phyloP scores from a whole-genome alignment of 78 protist species.

The Dictyostelium discoideum region DNA sequence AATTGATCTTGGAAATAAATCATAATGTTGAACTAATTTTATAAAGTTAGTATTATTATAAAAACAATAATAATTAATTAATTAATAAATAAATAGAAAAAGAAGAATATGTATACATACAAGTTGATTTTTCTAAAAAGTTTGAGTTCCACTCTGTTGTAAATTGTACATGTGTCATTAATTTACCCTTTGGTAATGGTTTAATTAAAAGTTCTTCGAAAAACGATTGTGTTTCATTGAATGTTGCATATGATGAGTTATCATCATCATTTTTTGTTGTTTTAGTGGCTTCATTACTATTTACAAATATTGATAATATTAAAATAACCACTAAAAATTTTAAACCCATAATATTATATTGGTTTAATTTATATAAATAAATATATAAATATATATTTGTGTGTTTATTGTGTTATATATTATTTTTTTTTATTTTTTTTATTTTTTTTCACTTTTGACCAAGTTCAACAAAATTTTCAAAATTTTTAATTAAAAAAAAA shows the following conservation, averaged over 20 bases:
- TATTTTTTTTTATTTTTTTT: not conserved
- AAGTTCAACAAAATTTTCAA: too few relatives aligned
- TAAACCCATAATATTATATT: not conserved
- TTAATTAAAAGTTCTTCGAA: conserved; percentile 57
- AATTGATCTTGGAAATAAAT: conserved; percentile 75
- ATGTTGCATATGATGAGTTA: not conserved
- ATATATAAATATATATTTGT: too few relatives aligned
- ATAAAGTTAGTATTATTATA: too few relatives aligned
- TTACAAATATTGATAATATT: not conserved
- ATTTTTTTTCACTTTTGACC: not conserved
- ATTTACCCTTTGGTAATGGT: conserved; percentile 58
- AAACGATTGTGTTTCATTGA: conserved; percentile 39
- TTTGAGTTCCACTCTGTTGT: conserved; percentile 78
- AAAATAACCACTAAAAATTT: not conserved
- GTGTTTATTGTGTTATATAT: not conserved
- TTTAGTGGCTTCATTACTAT: not conserved
- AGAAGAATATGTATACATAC: conserved; percentile 1
- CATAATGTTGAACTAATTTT: conserved; percentile 75
- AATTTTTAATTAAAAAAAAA: too few relatives aligned
- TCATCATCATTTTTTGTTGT: not conserved
- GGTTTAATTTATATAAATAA: not conserved
- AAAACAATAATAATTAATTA: too few relatives aligned
- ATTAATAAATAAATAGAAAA: too few relatives aligned
- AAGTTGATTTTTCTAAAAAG: conserved; percentile 65
- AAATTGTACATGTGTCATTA: conserved; percentile 75